Percentiles rank a stretch among this genome's conserved stretches.
Conservation (phyloP, 2,329 filamentous ascomycete genomes). For the Aureobasidium lini region DNA sequence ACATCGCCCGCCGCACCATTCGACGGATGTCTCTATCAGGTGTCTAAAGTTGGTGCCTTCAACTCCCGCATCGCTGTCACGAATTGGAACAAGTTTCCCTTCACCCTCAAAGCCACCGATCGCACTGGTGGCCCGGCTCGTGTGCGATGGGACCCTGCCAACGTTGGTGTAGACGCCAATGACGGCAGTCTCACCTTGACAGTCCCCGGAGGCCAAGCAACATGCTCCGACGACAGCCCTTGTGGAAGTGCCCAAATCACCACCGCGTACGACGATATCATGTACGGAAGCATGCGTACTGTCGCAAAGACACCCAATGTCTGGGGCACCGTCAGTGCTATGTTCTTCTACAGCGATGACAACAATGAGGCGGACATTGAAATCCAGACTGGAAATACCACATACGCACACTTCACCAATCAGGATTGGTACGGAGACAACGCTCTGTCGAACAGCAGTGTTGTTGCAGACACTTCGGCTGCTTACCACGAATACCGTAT, state of each 20-base stretch:
- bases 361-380: constrained; percentile 77
- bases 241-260: constrained; percentile 52
- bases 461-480: constrained; percentile 52
- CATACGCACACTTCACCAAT: constrained; percentile 40
- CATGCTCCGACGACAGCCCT: not conserved
- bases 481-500: constrained; percentile 75
- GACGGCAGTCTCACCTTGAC: constrained; percentile 4
- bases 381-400: constrained; percentile 14
- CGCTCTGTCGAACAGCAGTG: constrained; percentile 52
- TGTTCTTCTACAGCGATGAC: constrained; percentile 77
- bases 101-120: constrained; percentile 1
- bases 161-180: not conserved
- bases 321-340: constrained; percentile 64
- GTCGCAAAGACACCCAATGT: constrained; percentile 56
- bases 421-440: constrained; percentile 58
- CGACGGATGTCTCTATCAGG: not conserved
- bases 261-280: constrained; percentile 48
- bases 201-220: not conserved
- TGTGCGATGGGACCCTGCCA: not conserved
- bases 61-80: not conserved
- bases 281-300: constrained; percentile 62
- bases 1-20: not conserved
- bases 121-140: not conserved
- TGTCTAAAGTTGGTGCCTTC: not conserved
- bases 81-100: constrained; percentile 2